Conservation (phyloP, 2,329 filamentous ascomycete species). For the Phaeomoniella chlamydospora region DNA sequence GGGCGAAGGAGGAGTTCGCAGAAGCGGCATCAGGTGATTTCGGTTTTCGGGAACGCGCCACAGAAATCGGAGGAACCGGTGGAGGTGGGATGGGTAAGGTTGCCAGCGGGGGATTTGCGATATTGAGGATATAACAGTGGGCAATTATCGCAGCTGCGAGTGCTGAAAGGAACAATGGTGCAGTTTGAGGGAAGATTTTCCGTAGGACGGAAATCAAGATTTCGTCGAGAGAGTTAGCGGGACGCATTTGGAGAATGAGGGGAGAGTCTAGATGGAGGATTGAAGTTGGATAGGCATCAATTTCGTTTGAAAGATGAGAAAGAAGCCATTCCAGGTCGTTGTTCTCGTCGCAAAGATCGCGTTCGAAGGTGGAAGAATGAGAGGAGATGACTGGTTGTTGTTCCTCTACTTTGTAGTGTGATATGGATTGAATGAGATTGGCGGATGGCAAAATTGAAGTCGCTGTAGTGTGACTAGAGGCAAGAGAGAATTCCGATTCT, state of each 20-base stretch:
- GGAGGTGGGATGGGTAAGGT: background rate
- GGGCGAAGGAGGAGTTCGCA: background rate
- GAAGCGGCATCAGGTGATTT: background rate
- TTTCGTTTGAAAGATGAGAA: background rate
- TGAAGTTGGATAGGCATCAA: background rate
- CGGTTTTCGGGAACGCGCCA: background rate
- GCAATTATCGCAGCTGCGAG: background rate
- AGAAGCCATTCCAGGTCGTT: background rate
- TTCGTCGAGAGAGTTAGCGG: background rate
- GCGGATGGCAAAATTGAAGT: background rate
- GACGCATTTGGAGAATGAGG: background rate
- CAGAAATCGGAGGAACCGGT: background rate
- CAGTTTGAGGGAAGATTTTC: background rate
- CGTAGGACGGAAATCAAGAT: background rate
- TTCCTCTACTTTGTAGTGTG: background rate
- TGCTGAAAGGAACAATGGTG: background rate
- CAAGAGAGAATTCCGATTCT: background rate
- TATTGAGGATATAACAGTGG: background rate
- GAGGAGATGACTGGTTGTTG: background rate
- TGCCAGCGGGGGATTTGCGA: background rate
- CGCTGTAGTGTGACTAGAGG: background rate
- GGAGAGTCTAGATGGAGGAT: background rate
- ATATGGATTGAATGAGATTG: background rate
- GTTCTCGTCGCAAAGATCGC: background rate
- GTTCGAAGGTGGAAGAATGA: background rate